Conservation (phyloP, 495 filamentous ascomycete genomes). For the Trichocladium antarcticum region DNA sequence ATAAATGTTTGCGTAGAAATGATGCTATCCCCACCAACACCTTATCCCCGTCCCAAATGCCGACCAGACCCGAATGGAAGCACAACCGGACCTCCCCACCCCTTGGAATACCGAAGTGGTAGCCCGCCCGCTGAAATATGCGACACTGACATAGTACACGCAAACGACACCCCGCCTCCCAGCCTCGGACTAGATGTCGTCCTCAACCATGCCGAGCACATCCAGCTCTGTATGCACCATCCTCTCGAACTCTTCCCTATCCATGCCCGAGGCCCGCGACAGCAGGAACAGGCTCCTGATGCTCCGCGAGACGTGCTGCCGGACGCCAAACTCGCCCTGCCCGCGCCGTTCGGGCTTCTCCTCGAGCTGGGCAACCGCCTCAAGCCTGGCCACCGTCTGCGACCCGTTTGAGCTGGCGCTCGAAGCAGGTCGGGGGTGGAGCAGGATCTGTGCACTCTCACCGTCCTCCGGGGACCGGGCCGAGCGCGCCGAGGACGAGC, state of each 20-base stretch:
- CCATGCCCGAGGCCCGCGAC: slow-evolving; percentile 68
- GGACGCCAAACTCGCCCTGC: slow-evolving; percentile 65
- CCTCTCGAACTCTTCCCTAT: slow-evolving; percentile 70
- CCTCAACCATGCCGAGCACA: slow-evolving; percentile 62
- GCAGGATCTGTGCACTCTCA: slow-evolving; percentile 20
- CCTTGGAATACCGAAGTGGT: slow-evolving; percentile 1
- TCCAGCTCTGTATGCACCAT: slow-evolving; percentile 73
- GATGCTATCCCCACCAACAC: neutral
- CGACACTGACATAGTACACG: neutral
- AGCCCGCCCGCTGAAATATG: neutral
- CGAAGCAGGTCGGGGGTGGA: slow-evolving; percentile 40
- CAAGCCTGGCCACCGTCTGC: slow-evolving; percentile 48
- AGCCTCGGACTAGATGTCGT: slow-evolving; percentile 29
- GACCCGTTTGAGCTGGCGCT: slow-evolving; percentile 46
- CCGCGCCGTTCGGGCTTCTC: slow-evolving; percentile 51
- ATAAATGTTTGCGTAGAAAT: neutral
- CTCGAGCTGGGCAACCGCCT: slow-evolving; percentile 55
- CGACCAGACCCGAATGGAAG: neutral
- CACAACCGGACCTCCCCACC: slow-evolving; percentile 1
- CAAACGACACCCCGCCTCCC: neutral
- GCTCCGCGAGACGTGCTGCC: slow-evolving; percentile 78
- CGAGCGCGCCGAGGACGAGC: slow-evolving; percentile 16
- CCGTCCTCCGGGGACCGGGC: slow-evolving; percentile 20
- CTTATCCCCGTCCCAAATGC: slow-evolving; percentile 2
- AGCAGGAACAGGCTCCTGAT: slow-evolving; percentile 82